Evolutionary conservation across 1,139 yeast genomes (phyloP).

Genomic region (Sugiyamaella novakii): DNA sequence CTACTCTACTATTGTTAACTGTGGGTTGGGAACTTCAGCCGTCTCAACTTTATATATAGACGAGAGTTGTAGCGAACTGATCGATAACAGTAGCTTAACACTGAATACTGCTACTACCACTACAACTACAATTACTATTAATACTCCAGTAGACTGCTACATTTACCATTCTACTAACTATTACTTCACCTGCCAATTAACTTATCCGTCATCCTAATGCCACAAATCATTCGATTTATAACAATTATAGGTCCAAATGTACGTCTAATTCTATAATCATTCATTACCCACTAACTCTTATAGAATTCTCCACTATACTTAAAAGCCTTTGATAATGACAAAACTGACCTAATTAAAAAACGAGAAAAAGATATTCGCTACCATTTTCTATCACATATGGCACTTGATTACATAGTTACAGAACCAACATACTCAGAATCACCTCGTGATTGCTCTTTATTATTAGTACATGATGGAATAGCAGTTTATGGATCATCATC

Average conservation of each 20-base stretch:
- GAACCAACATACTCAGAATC: conserved; percentile 35
- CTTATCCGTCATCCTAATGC: conserved; percentile 9
- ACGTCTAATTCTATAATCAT: too few relatives aligned
- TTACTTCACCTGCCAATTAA: neutral
- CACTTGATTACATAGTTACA: conserved; percentile 44
- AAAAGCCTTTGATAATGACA: conserved; percentile 29
- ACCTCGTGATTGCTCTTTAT: conserved; percentile 40
- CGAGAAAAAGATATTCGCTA: conserved; percentile 34
- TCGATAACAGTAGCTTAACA: too few relatives aligned
- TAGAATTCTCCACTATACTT: conserved; percentile 39
- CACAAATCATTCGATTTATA: conserved; percentile 35
- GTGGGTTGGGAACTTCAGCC: too few relatives aligned
- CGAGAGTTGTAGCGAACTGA: too few relatives aligned
- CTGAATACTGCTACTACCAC: too few relatives aligned
- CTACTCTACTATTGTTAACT: too few relatives aligned
- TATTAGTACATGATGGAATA: conserved; percentile 47
- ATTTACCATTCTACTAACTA: too few relatives aligned
- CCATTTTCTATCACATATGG: conserved; percentile 48
- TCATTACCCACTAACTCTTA: conserved; percentile 5
- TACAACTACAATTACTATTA: too few relatives aligned
- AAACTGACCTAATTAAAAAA: conserved; percentile 17
- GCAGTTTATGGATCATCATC: conserved; percentile 47
- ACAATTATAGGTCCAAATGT: conserved; percentile 39
- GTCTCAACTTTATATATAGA: too few relatives aligned
- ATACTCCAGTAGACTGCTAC: too few relatives aligned